A percentile compares a stretch with the other conserved stretches of the same genome.
Conservation (phyloP, 305 asterid species). For the Stenogyne calaminthoides region DNA sequence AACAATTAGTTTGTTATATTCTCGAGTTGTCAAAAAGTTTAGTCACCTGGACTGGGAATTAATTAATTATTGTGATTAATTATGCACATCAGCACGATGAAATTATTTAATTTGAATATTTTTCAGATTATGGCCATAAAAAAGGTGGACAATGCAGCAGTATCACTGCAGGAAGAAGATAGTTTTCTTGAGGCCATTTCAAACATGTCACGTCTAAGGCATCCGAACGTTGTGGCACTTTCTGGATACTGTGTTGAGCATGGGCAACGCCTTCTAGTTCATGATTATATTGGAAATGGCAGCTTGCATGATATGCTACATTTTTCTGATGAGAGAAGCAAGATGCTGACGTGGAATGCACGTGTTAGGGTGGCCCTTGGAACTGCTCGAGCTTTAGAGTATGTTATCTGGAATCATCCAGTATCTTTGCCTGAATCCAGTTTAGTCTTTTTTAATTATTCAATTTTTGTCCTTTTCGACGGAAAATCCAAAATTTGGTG, state of each 20-base stretch:
- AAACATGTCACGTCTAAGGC: constrained; percentile 88
- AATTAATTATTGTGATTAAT: constrained; percentile 12
- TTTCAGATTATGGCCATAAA: constrained; percentile 82
- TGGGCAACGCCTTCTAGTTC: constrained; percentile 89
- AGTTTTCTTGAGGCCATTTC: constrained; percentile 85
- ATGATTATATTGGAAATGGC: constrained; percentile 74
- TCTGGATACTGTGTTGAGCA: constrained; percentile 92
- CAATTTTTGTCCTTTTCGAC: too few relatives aligned
- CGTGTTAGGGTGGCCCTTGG: constrained; percentile 97
- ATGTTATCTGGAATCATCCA: constrained; percentile 33
- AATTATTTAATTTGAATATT: constrained; percentile 2
- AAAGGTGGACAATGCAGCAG: constrained; percentile 81
- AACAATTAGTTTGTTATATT: not conserved
- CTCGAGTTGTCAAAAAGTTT: not conserved
- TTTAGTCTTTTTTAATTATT: too few relatives aligned
- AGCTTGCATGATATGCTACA: constrained; percentile 94
- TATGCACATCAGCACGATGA: constrained; percentile 7
- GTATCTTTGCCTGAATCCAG: too few relatives aligned
- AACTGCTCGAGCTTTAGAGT: constrained; percentile 98
- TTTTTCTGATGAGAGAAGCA: constrained; percentile 83
- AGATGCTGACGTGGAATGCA: constrained; percentile 90
- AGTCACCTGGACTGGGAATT: not conserved
- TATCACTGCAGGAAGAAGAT: constrained; percentile 91
- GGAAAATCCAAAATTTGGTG: too few relatives aligned
- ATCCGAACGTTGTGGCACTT: constrained; percentile 84